A percentile compares a stretch with the other conserved stretches of the same genome.
Conservation (phyloP, 495 filamentous ascomycete species). For the Staphylotrichum longicolle region DNA sequence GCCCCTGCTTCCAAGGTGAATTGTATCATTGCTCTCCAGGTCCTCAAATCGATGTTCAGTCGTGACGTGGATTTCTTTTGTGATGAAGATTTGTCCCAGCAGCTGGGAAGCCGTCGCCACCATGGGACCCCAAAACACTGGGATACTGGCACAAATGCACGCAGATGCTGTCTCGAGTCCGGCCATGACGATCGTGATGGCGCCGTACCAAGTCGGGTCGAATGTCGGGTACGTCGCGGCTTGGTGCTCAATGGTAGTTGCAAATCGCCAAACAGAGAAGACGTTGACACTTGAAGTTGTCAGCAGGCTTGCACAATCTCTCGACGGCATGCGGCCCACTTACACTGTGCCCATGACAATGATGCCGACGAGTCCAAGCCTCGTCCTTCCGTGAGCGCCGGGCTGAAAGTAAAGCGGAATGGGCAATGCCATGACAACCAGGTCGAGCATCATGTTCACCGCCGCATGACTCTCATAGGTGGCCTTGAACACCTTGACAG, state of each 20-base stretch:
- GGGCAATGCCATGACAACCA: conserved; percentile 34
- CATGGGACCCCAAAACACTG: conserved; percentile 36
- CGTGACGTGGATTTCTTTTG: conserved; percentile 31
- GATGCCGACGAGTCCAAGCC: conserved; percentile 28
- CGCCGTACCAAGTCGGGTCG: conserved; percentile 37
- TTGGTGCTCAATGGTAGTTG: conserved; percentile 29
- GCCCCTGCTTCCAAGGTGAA: conserved; percentile 22
- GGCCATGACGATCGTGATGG: conserved; percentile 32
- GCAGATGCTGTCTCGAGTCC: conserved; percentile 31
- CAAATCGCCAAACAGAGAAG: conserved; percentile 36
- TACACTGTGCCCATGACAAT: conserved; percentile 35
- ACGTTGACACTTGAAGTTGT: conserved; percentile 29
- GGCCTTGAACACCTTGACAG: conserved; percentile 24
- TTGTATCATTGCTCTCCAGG: conserved; percentile 21
- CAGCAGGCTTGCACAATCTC: not conserved
- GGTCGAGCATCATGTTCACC: conserved; percentile 36
- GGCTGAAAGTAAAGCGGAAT: conserved; percentile 34
- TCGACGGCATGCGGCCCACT: conserved; percentile 1
- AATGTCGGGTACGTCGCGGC: conserved; percentile 29
- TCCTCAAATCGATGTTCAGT: conserved; percentile 26
- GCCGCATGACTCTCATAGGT: conserved; percentile 36
- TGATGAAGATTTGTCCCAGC: conserved; percentile 36
- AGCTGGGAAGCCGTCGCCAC: conserved; percentile 13
- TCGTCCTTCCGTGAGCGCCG: conserved; percentile 20
- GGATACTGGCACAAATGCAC: conserved; percentile 38